Percentiles rank a stretch among this genome's conserved stretches.
Evolutionary conservation across 2,329 filamentous ascomycete species (phyloP).

Genomic region (Myriosclerotinia duriaeana): DNA sequence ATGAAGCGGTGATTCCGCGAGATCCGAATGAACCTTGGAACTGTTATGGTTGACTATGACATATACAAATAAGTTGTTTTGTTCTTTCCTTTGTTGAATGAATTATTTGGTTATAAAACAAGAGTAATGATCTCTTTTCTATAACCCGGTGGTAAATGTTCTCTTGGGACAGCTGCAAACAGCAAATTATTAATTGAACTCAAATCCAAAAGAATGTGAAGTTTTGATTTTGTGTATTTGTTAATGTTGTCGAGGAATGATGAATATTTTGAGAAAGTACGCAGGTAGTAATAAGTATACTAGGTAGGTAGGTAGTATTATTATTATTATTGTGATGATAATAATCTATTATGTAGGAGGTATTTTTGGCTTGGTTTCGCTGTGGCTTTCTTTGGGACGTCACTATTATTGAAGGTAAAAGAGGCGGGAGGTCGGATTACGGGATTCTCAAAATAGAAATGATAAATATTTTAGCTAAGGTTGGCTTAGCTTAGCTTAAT

Average conservation of each 20-base stretch:
- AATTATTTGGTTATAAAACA: background rate
- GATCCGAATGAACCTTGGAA: conserved; percentile 28
- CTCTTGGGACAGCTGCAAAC: background rate
- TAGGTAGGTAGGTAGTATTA: too few relatives aligned
- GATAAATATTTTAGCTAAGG: too few relatives aligned
- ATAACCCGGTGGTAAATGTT: background rate
- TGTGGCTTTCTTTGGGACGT: too few relatives aligned
- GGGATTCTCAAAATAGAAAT: too few relatives aligned
- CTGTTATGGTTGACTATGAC: conserved; percentile 24
- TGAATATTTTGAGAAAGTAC: background rate
- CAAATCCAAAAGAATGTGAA: conserved; percentile 17
- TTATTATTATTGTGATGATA: too few relatives aligned
- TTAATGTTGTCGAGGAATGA: conserved; percentile 22
- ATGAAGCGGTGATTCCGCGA: conserved; percentile 28
- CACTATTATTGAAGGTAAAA: too few relatives aligned
- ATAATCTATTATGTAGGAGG: too few relatives aligned
- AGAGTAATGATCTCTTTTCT: background rate
- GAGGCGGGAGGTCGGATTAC: too few relatives aligned
- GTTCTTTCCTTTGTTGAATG: conserved; percentile 10
- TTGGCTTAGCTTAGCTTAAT: too few relatives aligned
- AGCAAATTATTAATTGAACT: background rate
- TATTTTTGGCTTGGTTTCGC: too few relatives aligned
- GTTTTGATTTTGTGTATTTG: background rate
- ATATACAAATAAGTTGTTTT: conserved; percentile 20
- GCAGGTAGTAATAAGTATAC: too few relatives aligned